phyloP scores from a whole-genome alignment of 345 rosid genomes.

The Carallia pectinifolia region DNA sequence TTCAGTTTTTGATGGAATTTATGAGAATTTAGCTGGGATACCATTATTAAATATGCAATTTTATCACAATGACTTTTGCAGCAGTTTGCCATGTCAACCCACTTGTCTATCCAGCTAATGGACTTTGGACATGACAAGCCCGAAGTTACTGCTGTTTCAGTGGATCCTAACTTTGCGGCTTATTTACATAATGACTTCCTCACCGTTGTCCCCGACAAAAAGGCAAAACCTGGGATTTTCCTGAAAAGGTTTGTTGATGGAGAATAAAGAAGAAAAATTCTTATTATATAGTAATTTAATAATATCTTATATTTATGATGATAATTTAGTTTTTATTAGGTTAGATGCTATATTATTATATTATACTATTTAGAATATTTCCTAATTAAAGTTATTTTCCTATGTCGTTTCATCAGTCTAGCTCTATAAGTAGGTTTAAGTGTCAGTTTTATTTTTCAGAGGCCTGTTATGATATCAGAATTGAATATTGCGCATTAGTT shows the following conservation, averaged over 20 bases:
- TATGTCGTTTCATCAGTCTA: too few species aligned
- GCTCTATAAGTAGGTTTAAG: too few species aligned
- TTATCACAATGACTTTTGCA: slow-evolving; percentile 13
- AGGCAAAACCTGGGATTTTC: slow-evolving; percentile 64
- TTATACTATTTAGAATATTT: too few species aligned
- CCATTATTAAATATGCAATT: background rate
- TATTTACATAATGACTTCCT: slow-evolving; percentile 76
- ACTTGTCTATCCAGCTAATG: slow-evolving; percentile 83
- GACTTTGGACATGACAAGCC: slow-evolving; percentile 88
- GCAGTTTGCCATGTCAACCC: slow-evolving; percentile 59
- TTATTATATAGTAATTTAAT: too few species aligned
- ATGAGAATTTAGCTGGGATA: background rate
- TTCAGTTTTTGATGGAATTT: background rate
- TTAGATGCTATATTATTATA: too few species aligned
- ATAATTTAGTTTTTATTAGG: too few species aligned
- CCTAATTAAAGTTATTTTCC: too few species aligned
- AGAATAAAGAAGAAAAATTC: too few species aligned
- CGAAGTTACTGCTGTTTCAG: slow-evolving; percentile 80
- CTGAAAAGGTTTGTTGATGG: slow-evolving; percentile 53
- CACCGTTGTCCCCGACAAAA: slow-evolving; percentile 52
- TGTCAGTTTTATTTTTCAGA: too few species aligned
- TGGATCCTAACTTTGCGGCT: slow-evolving; percentile 78
- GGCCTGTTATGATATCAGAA: too few species aligned
- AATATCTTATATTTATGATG: too few species aligned
- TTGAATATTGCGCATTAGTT: too few species aligned